These are phyloP conservation scores for Cicer chorassanicum DNA, from an alignment of 306 rosid species.

Conservation along the genomic window DNA sequence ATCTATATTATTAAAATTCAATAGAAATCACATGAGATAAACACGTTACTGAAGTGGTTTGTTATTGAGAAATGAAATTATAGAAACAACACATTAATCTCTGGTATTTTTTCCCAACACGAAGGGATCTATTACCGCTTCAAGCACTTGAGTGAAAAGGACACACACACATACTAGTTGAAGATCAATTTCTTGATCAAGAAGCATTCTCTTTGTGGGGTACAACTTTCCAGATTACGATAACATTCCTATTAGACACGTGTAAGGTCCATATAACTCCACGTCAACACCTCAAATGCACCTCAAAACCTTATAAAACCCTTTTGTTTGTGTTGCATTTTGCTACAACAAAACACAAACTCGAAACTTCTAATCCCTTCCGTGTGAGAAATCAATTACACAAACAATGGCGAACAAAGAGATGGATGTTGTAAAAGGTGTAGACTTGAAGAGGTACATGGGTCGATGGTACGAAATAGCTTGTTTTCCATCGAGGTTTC, in stretches of 20 bases:
- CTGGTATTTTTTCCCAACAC: too few species aligned
- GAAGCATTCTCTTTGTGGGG: neutral
- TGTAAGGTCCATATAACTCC: slow-evolving; percentile 37
- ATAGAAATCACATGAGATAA: too few species aligned
- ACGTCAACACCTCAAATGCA: neutral
- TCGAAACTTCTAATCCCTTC: neutral
- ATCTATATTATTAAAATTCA: too few species aligned
- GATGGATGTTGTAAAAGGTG: slow-evolving; percentile 66
- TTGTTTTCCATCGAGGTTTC: slow-evolving; percentile 74
- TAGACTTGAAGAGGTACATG: slow-evolving; percentile 75
- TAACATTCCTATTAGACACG: slow-evolving; percentile 7
- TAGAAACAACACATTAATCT: too few species aligned
- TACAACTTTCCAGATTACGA: neutral
- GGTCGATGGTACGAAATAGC: slow-evolving; percentile 98
- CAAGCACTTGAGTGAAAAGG: too few species aligned
- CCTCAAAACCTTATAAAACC: slow-evolving; percentile 29
- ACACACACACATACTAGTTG: too few species aligned
- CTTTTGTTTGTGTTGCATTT: too few species aligned
- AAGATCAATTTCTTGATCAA: too few species aligned
- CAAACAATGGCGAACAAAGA: slow-evolving; percentile 60
- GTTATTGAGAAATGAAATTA: too few species aligned
- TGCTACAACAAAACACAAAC: neutral
- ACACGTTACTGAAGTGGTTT: too few species aligned
- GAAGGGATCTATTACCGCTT: too few species aligned
- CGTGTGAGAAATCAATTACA: neutral